Evolutionary conservation across 2,329 filamentous ascomycete genomes (phyloP), one percentile per base, ranked within the genome.

Genomic region (Madurella fahalii): DNA sequence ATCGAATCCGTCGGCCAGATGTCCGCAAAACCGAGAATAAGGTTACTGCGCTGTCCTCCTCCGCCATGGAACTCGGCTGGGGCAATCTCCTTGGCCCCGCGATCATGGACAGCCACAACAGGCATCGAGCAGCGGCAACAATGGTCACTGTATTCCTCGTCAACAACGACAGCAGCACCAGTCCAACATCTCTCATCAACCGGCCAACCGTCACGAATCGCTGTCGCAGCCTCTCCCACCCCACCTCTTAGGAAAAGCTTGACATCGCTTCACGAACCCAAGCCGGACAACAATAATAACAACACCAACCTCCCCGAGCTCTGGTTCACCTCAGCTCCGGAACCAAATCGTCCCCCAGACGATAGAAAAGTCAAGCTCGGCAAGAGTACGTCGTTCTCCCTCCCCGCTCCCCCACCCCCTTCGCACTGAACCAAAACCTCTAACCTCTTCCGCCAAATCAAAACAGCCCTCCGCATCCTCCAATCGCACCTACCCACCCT

Each of bases 401-500:
- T 20, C 17, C 13, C 25, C 12, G 17, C 17, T 15, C 15, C 39
- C 47, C 4, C 13, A 12, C 4, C 31, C 37, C 37, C n/a, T 44
- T 16, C 20, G 25, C 7, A 25, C 3, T 16, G 9, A n/a, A 43
- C 40, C 18, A 11, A 11, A 16, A 32, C 30, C 12, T 8, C n/a
- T 16, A 9, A 41, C 4, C 39, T 54, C 40, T n/a, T 16, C 52
- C 45, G 9, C 47, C 42, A 37, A 31, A 40, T n/a, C n/a, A 17
- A 17, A 25, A 16, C 64, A 86, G 84, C 84, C 58, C 75, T 88
- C 11, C 77, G 83, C 50, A 78, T 84, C 51, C 78, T 88, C 37
- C 84, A 87, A 74, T 77, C 84, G 59, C 81, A 80, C 60, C 75
- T 87, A n/a, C 84, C 85, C 47, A 84, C 81, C 1, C 77, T 88